These are phyloP conservation scores for Pachyrhizus erosus DNA, from an alignment of 306 rosid species.

Conservation along the genomic window DNA sequence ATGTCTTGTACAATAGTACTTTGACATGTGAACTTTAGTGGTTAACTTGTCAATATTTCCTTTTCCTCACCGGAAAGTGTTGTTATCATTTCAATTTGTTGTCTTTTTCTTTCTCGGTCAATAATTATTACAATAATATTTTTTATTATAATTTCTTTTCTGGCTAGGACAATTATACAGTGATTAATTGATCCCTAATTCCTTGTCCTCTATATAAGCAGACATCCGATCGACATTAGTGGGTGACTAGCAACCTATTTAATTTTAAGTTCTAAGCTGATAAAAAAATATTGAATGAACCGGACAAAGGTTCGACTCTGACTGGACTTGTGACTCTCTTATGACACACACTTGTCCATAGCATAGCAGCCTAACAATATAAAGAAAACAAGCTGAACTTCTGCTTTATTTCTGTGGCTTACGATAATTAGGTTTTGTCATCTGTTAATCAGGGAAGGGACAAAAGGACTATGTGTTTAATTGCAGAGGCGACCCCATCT, in stretches of 20 bases:
- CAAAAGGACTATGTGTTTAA: conserved; percentile 49
- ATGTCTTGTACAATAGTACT: conserved; percentile 18
- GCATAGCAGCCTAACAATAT: conserved; percentile 27
- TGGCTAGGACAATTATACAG: conserved; percentile 10
- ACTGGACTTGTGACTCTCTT: not conserved
- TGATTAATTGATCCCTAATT: conserved; percentile 23
- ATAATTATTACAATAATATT: conserved; percentile 2
- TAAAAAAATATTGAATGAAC: not conserved
- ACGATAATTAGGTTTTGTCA: conserved; percentile 44
- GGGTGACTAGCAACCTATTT: conserved; percentile 29
- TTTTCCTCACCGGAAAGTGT: not conserved
- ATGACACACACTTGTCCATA: conserved; percentile 20
- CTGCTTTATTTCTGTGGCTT: conserved; percentile 45
- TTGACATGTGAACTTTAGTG: conserved; percentile 34
- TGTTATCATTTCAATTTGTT: conserved; percentile 29
- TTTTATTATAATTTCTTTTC: not conserved
- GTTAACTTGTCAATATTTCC: conserved; percentile 41
- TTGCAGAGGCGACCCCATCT: conserved; percentile 32
- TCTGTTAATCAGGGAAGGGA: conserved; percentile 42
- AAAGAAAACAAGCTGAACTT: conserved; percentile 35
- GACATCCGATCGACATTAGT: conserved; percentile 38
- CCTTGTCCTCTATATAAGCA: conserved; percentile 11
- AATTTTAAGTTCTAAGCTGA: conserved; percentile 15
- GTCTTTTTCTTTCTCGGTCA: conserved; percentile 22
- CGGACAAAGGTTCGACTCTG: not conserved